A percentile compares a stretch with the other conserved stretches of the same genome.
Conservation (phyloP, 2,329 filamentous ascomycete genomes). For the Helminthosporium solani region DNA sequence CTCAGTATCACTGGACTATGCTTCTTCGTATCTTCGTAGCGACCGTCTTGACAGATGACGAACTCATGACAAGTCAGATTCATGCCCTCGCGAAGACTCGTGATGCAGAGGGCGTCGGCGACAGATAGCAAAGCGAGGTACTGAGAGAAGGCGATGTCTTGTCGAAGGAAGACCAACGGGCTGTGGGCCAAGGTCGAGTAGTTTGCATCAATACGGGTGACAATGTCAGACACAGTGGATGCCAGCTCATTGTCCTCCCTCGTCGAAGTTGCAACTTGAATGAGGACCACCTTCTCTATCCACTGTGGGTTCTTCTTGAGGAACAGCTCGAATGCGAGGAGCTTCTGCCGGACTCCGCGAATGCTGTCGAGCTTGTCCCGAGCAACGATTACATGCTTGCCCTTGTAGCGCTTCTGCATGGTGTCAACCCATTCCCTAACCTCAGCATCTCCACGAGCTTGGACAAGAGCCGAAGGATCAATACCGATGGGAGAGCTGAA, state of each 20-base stretch:
- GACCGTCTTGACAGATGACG: constrained; percentile 87
- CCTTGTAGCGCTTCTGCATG: constrained; percentile 80
- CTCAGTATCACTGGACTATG: constrained; percentile 88
- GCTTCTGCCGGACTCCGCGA: constrained; percentile 88
- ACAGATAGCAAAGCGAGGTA: constrained; percentile 90
- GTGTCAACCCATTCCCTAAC: constrained; percentile 77
- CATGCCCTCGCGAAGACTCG: constrained; percentile 94
- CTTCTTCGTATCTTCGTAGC: constrained; percentile 64
- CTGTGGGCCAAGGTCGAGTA: constrained; percentile 91
- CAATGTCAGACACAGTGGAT: constrained; percentile 87
- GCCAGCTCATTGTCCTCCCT: constrained; percentile 87
- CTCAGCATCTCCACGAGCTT: constrained; percentile 69
- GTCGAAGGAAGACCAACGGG: constrained; percentile 88
- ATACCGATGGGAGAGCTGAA: constrained; percentile 86
- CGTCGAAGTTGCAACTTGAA: constrained; percentile 90
- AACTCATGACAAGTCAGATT: constrained; percentile 95
- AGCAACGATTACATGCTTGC: constrained; percentile 87
- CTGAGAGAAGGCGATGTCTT: constrained; percentile 89
- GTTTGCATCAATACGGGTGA: constrained; percentile 87
- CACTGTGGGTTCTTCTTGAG: constrained; percentile 91
- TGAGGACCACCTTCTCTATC: constrained; percentile 80
- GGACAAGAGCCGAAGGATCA: constrained; percentile 73
- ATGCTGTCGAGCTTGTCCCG: constrained; percentile 93
- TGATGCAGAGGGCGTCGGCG: constrained; percentile 91
- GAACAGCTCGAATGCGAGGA: constrained; percentile 89